Evolutionary conservation across 495 filamentous ascomycete genomes (phyloP).

Genomic region (Hypoxylon perforatum): DNA sequence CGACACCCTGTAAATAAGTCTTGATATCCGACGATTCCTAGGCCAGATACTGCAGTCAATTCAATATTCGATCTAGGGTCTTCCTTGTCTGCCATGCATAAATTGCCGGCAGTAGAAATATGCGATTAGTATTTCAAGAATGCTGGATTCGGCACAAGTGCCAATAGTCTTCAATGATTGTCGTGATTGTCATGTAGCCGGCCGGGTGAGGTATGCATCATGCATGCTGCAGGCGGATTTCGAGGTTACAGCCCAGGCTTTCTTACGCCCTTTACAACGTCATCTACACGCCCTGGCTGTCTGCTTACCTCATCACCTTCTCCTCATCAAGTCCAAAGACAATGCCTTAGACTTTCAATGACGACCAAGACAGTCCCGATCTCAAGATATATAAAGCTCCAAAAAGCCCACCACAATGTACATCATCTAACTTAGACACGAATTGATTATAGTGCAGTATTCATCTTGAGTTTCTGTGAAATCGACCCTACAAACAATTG

Average conservation of each 20-base stretch:
- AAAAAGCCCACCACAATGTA: background rate
- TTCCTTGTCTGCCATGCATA: no score
- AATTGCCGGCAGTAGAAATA: no score
- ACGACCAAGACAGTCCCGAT: background rate
- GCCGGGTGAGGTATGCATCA: slow-evolving; percentile 28
- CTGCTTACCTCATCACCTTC: slow-evolving; percentile 9
- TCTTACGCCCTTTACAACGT: slow-evolving; percentile 36
- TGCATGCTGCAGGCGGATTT: slow-evolving; percentile 18
- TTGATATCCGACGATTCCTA: no score
- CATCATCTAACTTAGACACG: background rate
- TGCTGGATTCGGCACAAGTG: background rate
- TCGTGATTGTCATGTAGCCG: background rate
- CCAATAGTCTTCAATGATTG: background rate
- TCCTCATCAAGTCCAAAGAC: slow-evolving; percentile 4
- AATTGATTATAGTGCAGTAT: no score
- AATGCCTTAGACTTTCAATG: background rate
- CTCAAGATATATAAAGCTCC: slow-evolving; percentile 19
- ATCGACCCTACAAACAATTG: background rate
- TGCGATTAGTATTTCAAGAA: no score
- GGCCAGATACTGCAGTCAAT: no score
- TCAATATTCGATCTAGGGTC: no score
- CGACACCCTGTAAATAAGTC: no score
- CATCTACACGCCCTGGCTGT: slow-evolving; percentile 24
- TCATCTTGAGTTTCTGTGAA: background rate
- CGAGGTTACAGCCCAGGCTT: slow-evolving; percentile 15